Conservation (phyloP, 2,329 filamentous ascomycete genomes). For the Akanthomyces muscarius region DNA sequence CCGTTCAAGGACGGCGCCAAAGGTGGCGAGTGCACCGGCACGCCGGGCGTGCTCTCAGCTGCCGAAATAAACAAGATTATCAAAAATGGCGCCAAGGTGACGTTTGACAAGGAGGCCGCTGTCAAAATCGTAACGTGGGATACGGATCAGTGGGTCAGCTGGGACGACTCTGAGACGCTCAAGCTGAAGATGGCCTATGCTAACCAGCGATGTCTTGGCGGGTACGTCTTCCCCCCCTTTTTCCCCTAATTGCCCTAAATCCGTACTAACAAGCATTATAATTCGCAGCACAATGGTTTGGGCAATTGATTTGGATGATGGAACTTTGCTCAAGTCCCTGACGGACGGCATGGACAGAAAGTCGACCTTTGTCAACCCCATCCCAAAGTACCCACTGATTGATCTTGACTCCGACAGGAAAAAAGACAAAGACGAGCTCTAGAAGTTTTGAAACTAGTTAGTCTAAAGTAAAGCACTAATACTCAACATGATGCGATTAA, state of each 20-base stretch:
- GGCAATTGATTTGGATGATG: conserved; percentile 29
- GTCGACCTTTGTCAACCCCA: not conserved
- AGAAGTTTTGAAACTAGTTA: too few relatives aligned
- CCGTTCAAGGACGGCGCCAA: conserved; percentile 20
- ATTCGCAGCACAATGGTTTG: conserved; percentile 26
- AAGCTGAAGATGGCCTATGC: conserved; percentile 31
- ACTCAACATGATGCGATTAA: too few relatives aligned
- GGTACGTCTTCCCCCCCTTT: too few relatives aligned
- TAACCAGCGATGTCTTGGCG: conserved; percentile 27
- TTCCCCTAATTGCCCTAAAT: too few relatives aligned
- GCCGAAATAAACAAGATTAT: conserved; percentile 30
- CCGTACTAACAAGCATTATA: too few relatives aligned
- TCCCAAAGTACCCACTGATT: not conserved
- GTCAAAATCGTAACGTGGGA: conserved; percentile 28
- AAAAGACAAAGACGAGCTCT: too few relatives aligned
- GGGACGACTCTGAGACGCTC: conserved; percentile 34
- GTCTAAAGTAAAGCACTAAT: too few relatives aligned
- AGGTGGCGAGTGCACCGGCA: conserved; percentile 28
- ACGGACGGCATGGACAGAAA: not conserved
- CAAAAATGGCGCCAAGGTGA: too few relatives aligned
- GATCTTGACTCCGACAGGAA: too few relatives aligned
- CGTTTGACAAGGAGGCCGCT: too few relatives aligned
- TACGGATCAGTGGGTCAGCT: conserved; percentile 36
- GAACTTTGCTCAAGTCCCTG: conserved; percentile 7
- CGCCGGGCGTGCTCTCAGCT: conserved; percentile 28